phyloP scores from a whole-genome alignment of 1,139 yeast genomes.

The Sugiyamaella japonica region DNA sequence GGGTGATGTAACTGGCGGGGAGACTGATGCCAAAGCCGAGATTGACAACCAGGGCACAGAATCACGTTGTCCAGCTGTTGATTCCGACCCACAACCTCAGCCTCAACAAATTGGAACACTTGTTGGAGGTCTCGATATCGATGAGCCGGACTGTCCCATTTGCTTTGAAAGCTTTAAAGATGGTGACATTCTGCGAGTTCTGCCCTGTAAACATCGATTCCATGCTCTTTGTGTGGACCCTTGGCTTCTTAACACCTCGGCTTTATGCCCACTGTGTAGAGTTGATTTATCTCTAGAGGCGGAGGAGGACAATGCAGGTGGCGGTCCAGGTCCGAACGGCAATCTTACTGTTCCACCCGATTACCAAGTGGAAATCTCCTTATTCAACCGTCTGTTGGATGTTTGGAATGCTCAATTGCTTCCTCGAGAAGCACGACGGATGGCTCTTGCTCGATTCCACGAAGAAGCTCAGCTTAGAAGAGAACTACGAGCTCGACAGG shows the following conservation, averaged over 20 bases:
- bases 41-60: neutral
- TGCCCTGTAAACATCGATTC: conserved; percentile 80
- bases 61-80: too few species aligned
- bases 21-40: neutral
- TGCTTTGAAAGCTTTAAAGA: conserved; percentile 61
- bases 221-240: conserved; percentile 81
- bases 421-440: conserved; percentile 38
- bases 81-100: neutral
- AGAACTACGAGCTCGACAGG: conserved; percentile 26
- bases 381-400: conserved; percentile 38
- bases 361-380: conserved; percentile 33
- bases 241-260: conserved; percentile 72
- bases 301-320: conserved; percentile 32
- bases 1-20: neutral
- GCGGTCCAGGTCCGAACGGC: conserved; percentile 26
- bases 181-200: conserved; percentile 63
- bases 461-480: conserved; percentile 38
- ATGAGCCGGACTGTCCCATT: conserved; percentile 73
- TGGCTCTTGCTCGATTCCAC: conserved; percentile 36
- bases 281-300: conserved; percentile 48
- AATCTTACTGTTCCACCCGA: conserved; percentile 30
- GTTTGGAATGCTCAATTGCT: conserved; percentile 40
- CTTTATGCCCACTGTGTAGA: conserved; percentile 83
- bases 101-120: conserved; percentile 13
- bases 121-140: conserved; percentile 45